These are phyloP conservation scores for Trichosporon coremiiforme DNA, from an alignment of 1,284 basidiomycete genomes.

Conservation along the genomic window DNA sequence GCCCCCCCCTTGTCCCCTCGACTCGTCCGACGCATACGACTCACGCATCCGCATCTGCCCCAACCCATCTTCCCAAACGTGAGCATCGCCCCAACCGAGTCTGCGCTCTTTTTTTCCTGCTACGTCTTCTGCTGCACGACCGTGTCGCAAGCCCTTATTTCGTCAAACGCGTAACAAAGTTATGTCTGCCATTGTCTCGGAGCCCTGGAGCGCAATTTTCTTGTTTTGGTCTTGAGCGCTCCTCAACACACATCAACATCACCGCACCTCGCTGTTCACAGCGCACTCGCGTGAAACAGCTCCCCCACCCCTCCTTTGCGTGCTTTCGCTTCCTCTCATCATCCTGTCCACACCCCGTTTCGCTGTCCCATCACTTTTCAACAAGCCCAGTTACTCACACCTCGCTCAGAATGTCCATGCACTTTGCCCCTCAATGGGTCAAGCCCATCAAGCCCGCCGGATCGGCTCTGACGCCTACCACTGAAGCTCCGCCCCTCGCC, in stretches of 20 bases:
- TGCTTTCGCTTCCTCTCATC: neutral
- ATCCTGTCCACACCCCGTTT: neutral
- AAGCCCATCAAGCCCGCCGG: constrained; percentile 55
- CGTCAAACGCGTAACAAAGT: constrained; percentile 13
- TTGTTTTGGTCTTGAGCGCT: neutral
- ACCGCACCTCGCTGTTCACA: constrained; percentile 11
- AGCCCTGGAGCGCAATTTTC: constrained; percentile 17
- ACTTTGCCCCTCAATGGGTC: constrained; percentile 56
- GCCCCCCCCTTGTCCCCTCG: neutral
- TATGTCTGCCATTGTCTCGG: constrained; percentile 11
- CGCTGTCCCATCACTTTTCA: neutral
- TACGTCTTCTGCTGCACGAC: neutral
- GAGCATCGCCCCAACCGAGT: neutral
- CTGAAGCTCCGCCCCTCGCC: constrained; percentile 30
- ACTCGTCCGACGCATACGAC: constrained; percentile 4
- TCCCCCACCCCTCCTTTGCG: neutral
- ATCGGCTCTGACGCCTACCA: constrained; percentile 37
- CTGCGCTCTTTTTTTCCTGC: no score
- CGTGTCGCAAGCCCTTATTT: neutral
- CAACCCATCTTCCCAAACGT: neutral
- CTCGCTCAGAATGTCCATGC: constrained; percentile 50
- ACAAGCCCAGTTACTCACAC: neutral
- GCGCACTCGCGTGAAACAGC: neutral
- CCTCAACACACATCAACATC: neutral
- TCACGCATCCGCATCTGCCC: constrained; percentile 6